Evolutionary conservation across 1,139 yeast genomes (phyloP).

Genomic region (Yamadazyma buinensis): DNA sequence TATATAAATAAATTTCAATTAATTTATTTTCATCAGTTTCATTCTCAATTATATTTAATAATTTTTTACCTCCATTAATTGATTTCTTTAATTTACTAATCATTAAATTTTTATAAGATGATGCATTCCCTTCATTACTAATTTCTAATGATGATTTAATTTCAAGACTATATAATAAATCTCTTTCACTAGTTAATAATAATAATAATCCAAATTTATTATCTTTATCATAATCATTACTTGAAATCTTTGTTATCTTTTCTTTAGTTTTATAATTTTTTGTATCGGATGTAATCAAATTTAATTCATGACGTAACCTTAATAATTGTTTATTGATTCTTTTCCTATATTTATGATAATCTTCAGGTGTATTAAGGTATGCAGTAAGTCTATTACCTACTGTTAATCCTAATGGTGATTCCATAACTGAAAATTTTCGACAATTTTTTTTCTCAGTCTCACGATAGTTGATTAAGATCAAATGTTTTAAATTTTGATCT

Average conservation of each 20-base stretch:
- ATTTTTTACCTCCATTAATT: slow-evolving; percentile 36
- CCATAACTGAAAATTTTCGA: slow-evolving; percentile 15
- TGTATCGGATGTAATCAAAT: slow-evolving; percentile 56
- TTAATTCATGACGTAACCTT: slow-evolving; percentile 54
- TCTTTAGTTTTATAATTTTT: slow-evolving; percentile 48
- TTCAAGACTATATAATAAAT: slow-evolving; percentile 65
- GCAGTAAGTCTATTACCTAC: slow-evolving; percentile 47
- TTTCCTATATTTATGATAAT: slow-evolving; percentile 47
- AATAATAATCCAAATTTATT: slow-evolving; percentile 44
- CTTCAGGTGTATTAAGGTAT: slow-evolving; percentile 48
- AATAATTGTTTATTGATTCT: slow-evolving; percentile 46
- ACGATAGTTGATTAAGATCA: neutral
- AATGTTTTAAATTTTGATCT: too few relatives aligned
- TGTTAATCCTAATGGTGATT: slow-evolving; percentile 40
- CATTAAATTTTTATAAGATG: slow-evolving; percentile 51
- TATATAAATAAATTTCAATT: slow-evolving; percentile 59
- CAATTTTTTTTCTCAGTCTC: slow-evolving; percentile 1
- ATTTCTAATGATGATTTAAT: slow-evolving; percentile 56
- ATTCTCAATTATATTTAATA: slow-evolving; percentile 39
- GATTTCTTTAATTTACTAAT: slow-evolving; percentile 70
- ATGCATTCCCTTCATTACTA: slow-evolving; percentile 34
- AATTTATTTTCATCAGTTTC: slow-evolving; percentile 32
- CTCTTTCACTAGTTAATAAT: slow-evolving; percentile 62
- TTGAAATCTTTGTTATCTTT: slow-evolving; percentile 37
- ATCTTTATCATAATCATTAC: slow-evolving; percentile 47